Conservation (phyloP, 768 basidiomycete species). For the Hygrophoropsis aurantiaca region DNA sequence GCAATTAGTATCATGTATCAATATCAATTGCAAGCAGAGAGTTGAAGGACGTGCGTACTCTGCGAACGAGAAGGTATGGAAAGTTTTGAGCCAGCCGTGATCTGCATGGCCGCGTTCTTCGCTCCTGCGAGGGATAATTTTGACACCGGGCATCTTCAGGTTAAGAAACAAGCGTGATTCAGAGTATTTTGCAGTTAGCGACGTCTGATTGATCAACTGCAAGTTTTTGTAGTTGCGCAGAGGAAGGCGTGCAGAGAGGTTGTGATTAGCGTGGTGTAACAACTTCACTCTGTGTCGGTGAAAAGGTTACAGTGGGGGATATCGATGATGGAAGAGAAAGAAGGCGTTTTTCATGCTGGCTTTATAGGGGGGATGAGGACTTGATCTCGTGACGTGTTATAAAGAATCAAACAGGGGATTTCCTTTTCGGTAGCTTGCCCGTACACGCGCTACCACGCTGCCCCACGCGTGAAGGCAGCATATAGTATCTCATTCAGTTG, state of each 20-base stretch:
- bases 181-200: too few species aligned
- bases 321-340: too few species aligned
- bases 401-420: slow-evolving; percentile 10
- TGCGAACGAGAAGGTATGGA: slow-evolving; percentile 82
- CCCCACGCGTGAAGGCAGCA: too few species aligned
- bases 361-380: slow-evolving; percentile 26
- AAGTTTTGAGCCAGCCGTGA: slow-evolving; percentile 86
- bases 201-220: too few species aligned
- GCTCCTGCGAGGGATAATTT: slow-evolving; percentile 54
- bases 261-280: slow-evolving; percentile 39
- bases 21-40: too few species aligned
- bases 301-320: slow-evolving; percentile 28
- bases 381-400: background rate
- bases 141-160: slow-evolving; percentile 15
- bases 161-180: too few species aligned
- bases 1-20: background rate
- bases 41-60: slow-evolving; percentile 51
- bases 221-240: slow-evolving; percentile 7
- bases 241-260: slow-evolving; percentile 36
- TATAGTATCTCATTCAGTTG: too few species aligned
- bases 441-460: slow-evolving; percentile 9
- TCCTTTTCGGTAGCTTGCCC: slow-evolving; percentile 10
- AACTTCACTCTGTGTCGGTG: too few species aligned
- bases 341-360: slow-evolving; percentile 27
- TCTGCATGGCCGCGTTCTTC: slow-evolving; percentile 70